Evolutionary conservation across 768 basidiomycete genomes (phyloP).

Genomic region (Lactifluus subvellereus): DNA sequence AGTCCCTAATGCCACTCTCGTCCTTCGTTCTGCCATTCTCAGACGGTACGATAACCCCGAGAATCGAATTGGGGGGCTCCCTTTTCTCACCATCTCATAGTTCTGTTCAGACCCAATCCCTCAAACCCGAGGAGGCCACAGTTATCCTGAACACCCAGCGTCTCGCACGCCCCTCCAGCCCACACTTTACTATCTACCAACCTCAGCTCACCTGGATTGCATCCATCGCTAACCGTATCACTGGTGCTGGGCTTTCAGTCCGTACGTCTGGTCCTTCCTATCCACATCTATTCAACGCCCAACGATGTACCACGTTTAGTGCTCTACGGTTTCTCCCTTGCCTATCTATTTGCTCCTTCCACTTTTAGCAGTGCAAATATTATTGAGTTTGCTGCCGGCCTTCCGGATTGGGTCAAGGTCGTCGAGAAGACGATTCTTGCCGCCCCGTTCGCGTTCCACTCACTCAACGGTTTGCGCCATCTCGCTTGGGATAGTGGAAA

Average conservation of each 20-base stretch:
- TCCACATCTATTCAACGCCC: not conserved
- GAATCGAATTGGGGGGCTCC: not conserved
- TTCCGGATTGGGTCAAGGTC: constrained; percentile 75
- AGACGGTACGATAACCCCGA: constrained; percentile 23
- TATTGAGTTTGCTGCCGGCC: constrained; percentile 58
- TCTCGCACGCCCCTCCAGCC: constrained; percentile 80
- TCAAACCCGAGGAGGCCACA: constrained; percentile 50
- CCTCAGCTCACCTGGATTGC: constrained; percentile 87
- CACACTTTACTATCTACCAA: constrained; percentile 96
- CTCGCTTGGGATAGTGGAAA: constrained; percentile 84
- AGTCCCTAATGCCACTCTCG: constrained; percentile 24
- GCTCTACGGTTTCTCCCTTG: constrained; percentile 82
- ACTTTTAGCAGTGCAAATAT: constrained; percentile 77
- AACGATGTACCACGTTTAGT: constrained; percentile 40
- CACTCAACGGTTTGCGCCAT: constrained; percentile 86
- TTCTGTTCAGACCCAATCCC: constrained; percentile 56
- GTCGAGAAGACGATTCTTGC: constrained; percentile 74
- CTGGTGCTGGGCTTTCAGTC: constrained; percentile 73
- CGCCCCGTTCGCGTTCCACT: constrained; percentile 86
- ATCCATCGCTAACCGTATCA: constrained; percentile 84
- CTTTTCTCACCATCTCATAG: constrained; percentile 30
- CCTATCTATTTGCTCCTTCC: constrained; percentile 77
- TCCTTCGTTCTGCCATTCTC: constrained; percentile 13
- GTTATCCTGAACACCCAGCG: constrained; percentile 85
- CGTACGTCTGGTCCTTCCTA: constrained; percentile 42